phyloP scores from a whole-genome alignment of 176 grass and related monocot genomes.

The Saccharum officinarum region DNA sequence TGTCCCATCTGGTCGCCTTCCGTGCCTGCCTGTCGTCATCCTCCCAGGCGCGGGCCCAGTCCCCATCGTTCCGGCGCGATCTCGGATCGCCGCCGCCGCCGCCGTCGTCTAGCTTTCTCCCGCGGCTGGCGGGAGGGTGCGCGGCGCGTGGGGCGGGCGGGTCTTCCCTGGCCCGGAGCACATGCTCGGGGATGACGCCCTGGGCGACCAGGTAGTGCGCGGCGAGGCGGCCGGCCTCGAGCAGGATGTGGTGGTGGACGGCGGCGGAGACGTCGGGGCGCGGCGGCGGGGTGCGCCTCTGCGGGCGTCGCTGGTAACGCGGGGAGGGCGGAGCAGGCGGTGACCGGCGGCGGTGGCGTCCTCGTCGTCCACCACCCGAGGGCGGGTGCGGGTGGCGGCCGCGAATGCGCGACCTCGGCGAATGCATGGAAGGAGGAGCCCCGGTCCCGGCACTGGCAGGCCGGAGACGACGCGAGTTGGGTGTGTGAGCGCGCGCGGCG shows the following conservation, averaged over 20 bases:
- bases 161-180: constrained; percentile 45
- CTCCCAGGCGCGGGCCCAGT: constrained; percentile 34
- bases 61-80: constrained; percentile 14
- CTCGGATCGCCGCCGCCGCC: constrained; percentile 32
- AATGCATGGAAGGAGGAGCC: constrained; percentile 26
- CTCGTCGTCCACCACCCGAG: not conserved
- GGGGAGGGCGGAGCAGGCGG: constrained; percentile 9
- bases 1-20: constrained; percentile 47
- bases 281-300: constrained; percentile 10
- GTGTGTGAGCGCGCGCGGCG: not conserved
- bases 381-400: constrained; percentile 21
- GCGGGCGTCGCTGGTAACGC: not conserved
- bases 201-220: constrained; percentile 58
- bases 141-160: constrained; percentile 17
- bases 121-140: not conserved
- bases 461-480: not conserved
- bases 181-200: constrained; percentile 48
- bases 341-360: constrained; percentile 32
- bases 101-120: not conserved
- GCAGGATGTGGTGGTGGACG: constrained; percentile 28
- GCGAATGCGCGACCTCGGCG: constrained; percentile 39
- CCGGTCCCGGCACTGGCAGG: not conserved
- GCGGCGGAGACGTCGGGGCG: not conserved
- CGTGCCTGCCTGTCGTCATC: constrained; percentile 39
- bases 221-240: constrained; percentile 64